Conservation (phyloP, 1,284 basidiomycete genomes). For the Cryptococcus depauperatus region DNA sequence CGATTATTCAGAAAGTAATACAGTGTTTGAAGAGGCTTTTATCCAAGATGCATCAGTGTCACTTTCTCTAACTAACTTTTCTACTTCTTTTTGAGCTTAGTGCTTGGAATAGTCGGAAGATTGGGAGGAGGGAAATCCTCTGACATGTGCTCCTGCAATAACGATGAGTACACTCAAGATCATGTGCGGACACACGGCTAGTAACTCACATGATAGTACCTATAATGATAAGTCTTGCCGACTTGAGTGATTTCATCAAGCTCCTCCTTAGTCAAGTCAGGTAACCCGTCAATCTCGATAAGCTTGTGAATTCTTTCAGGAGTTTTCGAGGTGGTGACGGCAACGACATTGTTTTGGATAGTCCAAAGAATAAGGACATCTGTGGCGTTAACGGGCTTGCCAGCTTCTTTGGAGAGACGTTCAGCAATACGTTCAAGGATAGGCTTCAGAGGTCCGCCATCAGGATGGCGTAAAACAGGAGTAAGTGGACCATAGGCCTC, state of each 20-base stretch:
- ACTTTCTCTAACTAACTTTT: too few species aligned
- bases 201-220: conserved; percentile 29
- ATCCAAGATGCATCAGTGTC: too few species aligned
- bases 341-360: conserved; percentile 51
- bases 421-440: conserved; percentile 49
- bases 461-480: conserved; percentile 52
- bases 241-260: conserved; percentile 55
- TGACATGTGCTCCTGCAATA: conserved; percentile 34
- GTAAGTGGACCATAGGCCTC: conserved; percentile 54
- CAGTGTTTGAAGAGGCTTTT: too few species aligned
- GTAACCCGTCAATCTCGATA: conserved; percentile 50
- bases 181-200: background rate
- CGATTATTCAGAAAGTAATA: too few species aligned
- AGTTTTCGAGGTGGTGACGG: conserved; percentile 65
- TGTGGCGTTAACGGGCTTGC: conserved; percentile 50
- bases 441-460: conserved; percentile 52
- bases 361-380: conserved; percentile 59
- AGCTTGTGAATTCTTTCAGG: conserved; percentile 58
- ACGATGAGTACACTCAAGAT: background rate
- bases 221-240: conserved; percentile 57
- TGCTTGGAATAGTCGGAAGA: conserved; percentile 19
- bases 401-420: conserved; percentile 32
- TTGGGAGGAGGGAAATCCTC: conserved; percentile 38
- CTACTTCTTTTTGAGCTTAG: background rate
- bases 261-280: conserved; percentile 56